Base-by-base conservation (phyloP, 2,329 filamentous ascomycete species). In the Fusarium sp. region DNA sequence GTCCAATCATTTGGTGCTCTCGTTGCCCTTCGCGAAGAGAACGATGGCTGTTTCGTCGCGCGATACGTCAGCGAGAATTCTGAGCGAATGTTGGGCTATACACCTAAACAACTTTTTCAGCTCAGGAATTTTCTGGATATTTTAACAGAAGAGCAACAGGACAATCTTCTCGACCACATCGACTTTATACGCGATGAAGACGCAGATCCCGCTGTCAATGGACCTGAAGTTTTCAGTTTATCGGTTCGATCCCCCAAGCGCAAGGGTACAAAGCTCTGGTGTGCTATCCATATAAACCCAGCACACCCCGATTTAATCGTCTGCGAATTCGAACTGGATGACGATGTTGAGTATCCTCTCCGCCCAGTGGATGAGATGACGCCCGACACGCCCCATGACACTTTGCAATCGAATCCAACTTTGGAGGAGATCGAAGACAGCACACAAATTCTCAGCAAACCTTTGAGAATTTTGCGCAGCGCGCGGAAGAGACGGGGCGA, bases 111-210 rank as follows among this genome's bases (percentile, higher is more conserved):
- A 55, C 83, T 97, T 0, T 97, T 97, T 72, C 84, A 82, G 6
- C 79, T 96, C 3, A 82, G 86, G 11, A 94, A 86, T 73, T 96
- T 97, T 72, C 88, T 91, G n/a, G 91, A 96, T 63, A 92, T 97
- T 14, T 80, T 97, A 11, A 90, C 88, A 2, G 91, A 96, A 54
- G 93, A 97, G 71, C 93, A 96, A 74, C 86, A 90, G 17, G 93
- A 96, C 67, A 94, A 92, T 65, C 81, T 97, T 1, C 81, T 96
- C 8, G 93, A 97, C 69, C 93, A 97, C 69, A 87, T 97, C 51
- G 92, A 97, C 74, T 97, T 96, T 75, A 92, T 96, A 53, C 87
- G 90, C 22, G 93, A 96, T 50, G 93, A 96, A 65, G 91, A 92
- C 13, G 87, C 90, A 0, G 92, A 96, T 74, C 89, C 92, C 1